Evolutionary conservation across 2,329 filamentous ascomycete genomes (phyloP).

Genomic region (Mycosphaerelloides madeirae): DNA sequence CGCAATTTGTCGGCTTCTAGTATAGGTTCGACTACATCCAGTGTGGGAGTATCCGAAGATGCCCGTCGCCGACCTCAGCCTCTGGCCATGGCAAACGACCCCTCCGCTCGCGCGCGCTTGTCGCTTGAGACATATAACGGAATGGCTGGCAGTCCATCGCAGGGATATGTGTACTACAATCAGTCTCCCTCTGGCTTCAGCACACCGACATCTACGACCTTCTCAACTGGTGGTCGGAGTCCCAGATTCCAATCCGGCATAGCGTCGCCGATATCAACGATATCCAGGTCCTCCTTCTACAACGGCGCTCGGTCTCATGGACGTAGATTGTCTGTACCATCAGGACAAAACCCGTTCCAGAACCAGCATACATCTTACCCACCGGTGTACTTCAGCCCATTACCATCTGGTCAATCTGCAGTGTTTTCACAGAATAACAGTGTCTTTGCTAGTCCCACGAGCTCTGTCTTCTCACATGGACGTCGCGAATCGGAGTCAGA

Average conservation of each 20-base stretch:
- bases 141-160: conserved; percentile 56
- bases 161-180: conserved; percentile 60
- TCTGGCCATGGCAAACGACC: conserved; percentile 69
- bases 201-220: conserved; percentile 79
- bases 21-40: conserved; percentile 70
- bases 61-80: conserved; percentile 70
- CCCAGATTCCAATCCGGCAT: conserved; percentile 66
- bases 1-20: conserved; percentile 84
- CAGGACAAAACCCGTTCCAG: conserved; percentile 68
- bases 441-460: conserved; percentile 63
- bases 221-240: conserved; percentile 70
- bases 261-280: conserved; percentile 66
- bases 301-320: conserved; percentile 64
- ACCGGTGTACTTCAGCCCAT: conserved; percentile 53
- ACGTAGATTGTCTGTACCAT: conserved; percentile 77
- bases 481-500: conserved; percentile 66
- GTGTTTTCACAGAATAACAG: conserved; percentile 55
- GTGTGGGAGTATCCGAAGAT: conserved; percentile 62
- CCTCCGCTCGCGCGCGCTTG: conserved; percentile 54
- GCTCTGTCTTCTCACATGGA: conserved; percentile 57
- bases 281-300: conserved; percentile 67
- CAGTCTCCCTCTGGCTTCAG: conserved; percentile 70
- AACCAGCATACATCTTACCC: conserved; percentile 53
- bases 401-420: conserved; percentile 51
- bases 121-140: conserved; percentile 61